These are phyloP conservation scores for Puccinia polysora DNA, from an alignment of 1,284 basidiomycete species.

Conservation along the genomic window DNA sequence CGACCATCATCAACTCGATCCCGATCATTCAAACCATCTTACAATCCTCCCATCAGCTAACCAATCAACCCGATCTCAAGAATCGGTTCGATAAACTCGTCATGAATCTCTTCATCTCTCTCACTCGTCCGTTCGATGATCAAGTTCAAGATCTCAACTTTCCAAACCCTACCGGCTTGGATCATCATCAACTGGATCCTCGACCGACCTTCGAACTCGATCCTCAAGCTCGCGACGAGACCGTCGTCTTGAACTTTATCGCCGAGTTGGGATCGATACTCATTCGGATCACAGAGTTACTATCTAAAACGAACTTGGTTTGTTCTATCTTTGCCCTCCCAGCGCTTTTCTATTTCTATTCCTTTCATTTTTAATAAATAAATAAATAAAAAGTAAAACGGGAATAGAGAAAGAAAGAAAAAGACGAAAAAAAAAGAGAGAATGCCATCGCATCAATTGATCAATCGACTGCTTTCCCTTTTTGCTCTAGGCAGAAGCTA, in stretches of 20 bases:
- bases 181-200: not conserved
- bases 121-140: not conserved
- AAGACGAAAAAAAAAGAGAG: too few species aligned
- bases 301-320: not conserved
- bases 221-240: not conserved
- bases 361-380: too few species aligned
- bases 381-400: too few species aligned
- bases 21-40: not conserved
- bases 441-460: too few species aligned
- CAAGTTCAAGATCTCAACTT: too few species aligned
- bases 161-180: not conserved
- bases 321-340: not conserved
- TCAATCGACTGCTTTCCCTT: not conserved
- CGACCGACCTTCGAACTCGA: not conserved
- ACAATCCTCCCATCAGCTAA: not conserved
- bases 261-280: not conserved
- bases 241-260: not conserved
- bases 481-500: slow-evolving; percentile 18
- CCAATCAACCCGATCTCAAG: not conserved
- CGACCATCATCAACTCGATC: too few species aligned
- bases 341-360: too few species aligned
- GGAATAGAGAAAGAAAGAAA: too few species aligned
- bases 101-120: not conserved
- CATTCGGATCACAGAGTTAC: not conserved
- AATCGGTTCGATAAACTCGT: not conserved